A percentile compares a stretch with the other conserved stretches of the same genome.
phyloP scores from a whole-genome alignment of 2,329 filamentous ascomycete genomes.

The Stenocarpella maydis region DNA sequence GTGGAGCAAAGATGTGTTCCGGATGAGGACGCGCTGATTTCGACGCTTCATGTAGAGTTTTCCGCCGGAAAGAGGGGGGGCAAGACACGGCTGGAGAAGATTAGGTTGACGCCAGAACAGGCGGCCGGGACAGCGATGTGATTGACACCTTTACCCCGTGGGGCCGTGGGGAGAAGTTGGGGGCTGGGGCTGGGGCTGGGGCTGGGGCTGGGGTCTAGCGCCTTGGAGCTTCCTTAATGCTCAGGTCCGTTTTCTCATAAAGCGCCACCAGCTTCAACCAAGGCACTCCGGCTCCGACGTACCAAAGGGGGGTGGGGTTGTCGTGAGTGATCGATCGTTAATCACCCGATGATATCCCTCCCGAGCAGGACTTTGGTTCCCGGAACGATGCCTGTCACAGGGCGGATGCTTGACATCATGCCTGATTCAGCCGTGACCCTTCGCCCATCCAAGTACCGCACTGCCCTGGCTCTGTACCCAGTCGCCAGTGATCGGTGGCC shows the following conservation, averaged over 20 bases:
- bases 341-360: background rate
- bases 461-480: background rate
- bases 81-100: constrained; percentile 25
- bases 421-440: constrained; percentile 22
- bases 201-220: constrained; percentile 18
- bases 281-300: constrained; percentile 19
- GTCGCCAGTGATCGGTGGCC: constrained; percentile 1
- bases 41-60: constrained; percentile 6
- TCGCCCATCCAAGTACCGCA: background rate
- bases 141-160: constrained; percentile 23
- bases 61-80: constrained; percentile 4
- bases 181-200: no score
- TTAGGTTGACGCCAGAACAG: constrained; percentile 28
- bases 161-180: constrained; percentile 15
- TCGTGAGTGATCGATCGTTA: background rate
- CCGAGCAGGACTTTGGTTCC: background rate
- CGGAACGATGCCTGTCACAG: background rate
- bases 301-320: background rate
- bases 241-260: background rate
- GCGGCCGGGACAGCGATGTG: constrained; percentile 14
- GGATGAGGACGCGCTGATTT: constrained; percentile 9
- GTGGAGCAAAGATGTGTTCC: constrained; percentile 13
- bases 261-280: background rate
- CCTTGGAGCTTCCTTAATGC: constrained; percentile 10
- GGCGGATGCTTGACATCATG: constrained; percentile 16